Percentiles rank a stretch among this genome's conserved stretches.
phyloP scores from a whole-genome alignment of 305 asterid genomes.

The Fraxinus nigra region DNA sequence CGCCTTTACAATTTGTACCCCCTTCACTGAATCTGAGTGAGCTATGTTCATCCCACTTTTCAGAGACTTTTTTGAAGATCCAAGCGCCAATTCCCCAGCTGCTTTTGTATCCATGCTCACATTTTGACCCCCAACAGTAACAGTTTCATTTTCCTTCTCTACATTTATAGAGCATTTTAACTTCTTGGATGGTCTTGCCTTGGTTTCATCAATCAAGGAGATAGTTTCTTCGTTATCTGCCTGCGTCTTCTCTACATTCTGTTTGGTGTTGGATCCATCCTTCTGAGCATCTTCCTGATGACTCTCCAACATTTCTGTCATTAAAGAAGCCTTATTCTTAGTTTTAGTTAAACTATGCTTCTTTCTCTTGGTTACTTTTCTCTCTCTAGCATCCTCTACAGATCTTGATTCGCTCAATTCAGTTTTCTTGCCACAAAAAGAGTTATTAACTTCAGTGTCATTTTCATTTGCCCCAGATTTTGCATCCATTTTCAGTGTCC shows the following conservation, averaged over 20 bases:
- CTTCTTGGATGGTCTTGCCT: conserved; percentile 38
- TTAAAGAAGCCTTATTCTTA: conserved; percentile 18
- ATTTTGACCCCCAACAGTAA: conserved; percentile 25
- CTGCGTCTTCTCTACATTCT: conserved; percentile 28
- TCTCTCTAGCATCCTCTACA: conserved; percentile 26
- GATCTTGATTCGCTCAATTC: conserved; percentile 31
- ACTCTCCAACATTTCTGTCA: conserved; percentile 22
- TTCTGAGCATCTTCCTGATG: conserved; percentile 21
- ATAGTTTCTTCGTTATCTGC: conserved; percentile 28
- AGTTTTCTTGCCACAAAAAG: conserved; percentile 24
- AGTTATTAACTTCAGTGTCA: conserved; percentile 29
- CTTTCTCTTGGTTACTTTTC: conserved; percentile 35
- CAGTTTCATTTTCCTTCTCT: conserved; percentile 70
- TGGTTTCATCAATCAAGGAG: conserved; percentile 20
- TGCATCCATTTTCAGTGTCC: conserved; percentile 18
- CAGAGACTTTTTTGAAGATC: conserved; percentile 21
- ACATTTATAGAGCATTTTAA: conserved; percentile 36
- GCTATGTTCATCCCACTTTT: conserved; percentile 18
- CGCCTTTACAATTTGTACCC: conserved; percentile 8
- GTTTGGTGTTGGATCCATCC: conserved; percentile 18
- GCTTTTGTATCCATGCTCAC: conserved; percentile 25
- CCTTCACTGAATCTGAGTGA: conserved; percentile 6
- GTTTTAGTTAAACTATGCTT: conserved; percentile 43
- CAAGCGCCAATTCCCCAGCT: conserved; percentile 24
- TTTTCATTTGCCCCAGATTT: conserved; percentile 26